Base-by-base conservation (phyloP, 257 asterid genomes). In the Fraxinus cuspidata region DNA sequence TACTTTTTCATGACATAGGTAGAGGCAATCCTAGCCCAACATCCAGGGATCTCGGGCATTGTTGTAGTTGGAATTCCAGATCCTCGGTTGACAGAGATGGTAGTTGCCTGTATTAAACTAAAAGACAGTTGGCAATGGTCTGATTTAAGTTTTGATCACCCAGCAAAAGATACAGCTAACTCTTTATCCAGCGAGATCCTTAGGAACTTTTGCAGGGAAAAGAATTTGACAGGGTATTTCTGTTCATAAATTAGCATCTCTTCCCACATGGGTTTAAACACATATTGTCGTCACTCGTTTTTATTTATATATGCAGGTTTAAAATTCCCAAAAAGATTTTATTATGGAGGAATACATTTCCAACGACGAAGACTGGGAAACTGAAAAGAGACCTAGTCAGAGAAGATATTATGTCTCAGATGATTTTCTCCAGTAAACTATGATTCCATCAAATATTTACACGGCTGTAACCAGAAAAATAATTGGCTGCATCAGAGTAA, bases 341-440 rank as follows among this genome's bases (percentile, higher is more conserved):
- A 5, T 13, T 81, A 71, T 92, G 97, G 98, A 78, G 76, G 74
- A 80, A 80, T 63, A 74, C 87, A 70, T 94, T 92, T 82, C 97
- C 97, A 37, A 15, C 84, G 80, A 92, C 98, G 38, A 87, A 91
- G 51, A 91, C 94, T 27, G 97, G 97, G 77, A 94, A 94, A 79
- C 38, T 94, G 78, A 92, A 83, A 85, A 90, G 98, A 80, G 96
- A 90, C 67, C 87, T 83, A 63, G 75, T 94, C 25, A 89, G 89
- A 83, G 86, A 80, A 79, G 83, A 88, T 74, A 82, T 91, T 25
- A 40, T 86, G 75, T 91, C 91, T 42, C 82, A 68, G 16, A 58
- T 79, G 74, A 86, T 77, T 58, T 56, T 77, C 18, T 69, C 89
- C 79, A 92, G 96, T 88, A 90, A 86, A 75, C 77, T 94, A n/a